Evolutionary conservation across 2,329 filamentous ascomycete genomes (phyloP), one percentile per base, ranked within the genome.

Genomic region (Zarea fungicola): DNA sequence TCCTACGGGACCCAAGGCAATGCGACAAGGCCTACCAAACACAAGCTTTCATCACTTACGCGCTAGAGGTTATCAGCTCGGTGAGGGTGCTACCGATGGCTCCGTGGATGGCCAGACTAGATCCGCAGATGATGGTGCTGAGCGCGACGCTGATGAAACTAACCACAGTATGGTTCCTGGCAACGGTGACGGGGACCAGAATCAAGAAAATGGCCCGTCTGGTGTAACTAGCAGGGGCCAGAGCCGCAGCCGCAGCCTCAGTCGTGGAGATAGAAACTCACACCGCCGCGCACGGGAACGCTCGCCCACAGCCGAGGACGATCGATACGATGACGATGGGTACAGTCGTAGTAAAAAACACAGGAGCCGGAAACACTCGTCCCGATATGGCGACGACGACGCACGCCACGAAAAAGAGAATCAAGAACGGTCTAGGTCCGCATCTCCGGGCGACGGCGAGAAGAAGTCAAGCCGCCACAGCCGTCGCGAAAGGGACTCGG

Each of bases 1-100:
- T 23, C 93, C 93, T 23, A 95, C 87, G 48, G 93, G 91, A 9
- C 93, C 93, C 41, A 91, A 93, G 68, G 93, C 93, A 16, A 95
- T 97, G 89, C 81, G 92, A 54, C 86, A 93, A 67, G 89, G 90
- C 25, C 74, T 90, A 10, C 87, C 88, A 44, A 95, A 95, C 65
- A 91, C 85, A 50, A 88, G 87, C 56, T 78, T 87, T 46, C 78
- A 83, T 55, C 80, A 86, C 58, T 64, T 84, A 64, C 73, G 81
- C 54, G 78, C 78, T 21, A 67, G 74, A 54, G 75, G 74, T 32
- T 72, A 69, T 60, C 74, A 65, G 55, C 68, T 77, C 31, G 67
- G 65, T 56, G 69, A 51, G 5, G 39, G 16, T 21, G 32, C 11
- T n/a, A 26, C 23, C 3, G 37, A 42, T 10, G 46, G 32, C 19